These are phyloP conservation scores for Colletotrichum tofieldiae DNA, from an alignment of 2,329 filamentous ascomycete species.

Conservation along the genomic window DNA sequence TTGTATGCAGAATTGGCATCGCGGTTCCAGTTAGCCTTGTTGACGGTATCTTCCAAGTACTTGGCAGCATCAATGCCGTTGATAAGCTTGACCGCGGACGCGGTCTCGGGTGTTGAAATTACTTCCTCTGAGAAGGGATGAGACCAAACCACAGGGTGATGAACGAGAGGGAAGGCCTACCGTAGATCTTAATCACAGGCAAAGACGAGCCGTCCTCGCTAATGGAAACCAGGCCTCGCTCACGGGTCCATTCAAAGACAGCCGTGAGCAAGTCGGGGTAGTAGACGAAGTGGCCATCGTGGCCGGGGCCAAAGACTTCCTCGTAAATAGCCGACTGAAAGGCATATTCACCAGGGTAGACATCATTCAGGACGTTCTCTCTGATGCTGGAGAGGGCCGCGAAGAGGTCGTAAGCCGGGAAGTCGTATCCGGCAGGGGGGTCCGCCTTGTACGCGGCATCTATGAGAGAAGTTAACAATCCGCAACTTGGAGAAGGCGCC, in stretches of 20 bases:
- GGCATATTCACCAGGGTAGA: slow-evolving; percentile 57
- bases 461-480: neutral
- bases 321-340: slow-evolving; percentile 59
- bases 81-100: slow-evolving; percentile 47
- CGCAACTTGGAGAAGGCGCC: neutral
- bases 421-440: slow-evolving; percentile 66
- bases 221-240: slow-evolving; percentile 58
- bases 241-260: slow-evolving; percentile 56
- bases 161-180: neutral
- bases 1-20: slow-evolving; percentile 55
- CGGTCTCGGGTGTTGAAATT: slow-evolving; percentile 48
- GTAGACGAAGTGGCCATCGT: slow-evolving; percentile 60
- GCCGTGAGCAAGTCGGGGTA: slow-evolving; percentile 58
- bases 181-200: slow-evolving; percentile 65
- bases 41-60: slow-evolving; percentile 45
- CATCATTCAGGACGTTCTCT: slow-evolving; percentile 50
- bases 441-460: slow-evolving; percentile 64
- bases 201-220: slow-evolving; percentile 54
- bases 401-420: slow-evolving; percentile 59
- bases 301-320: slow-evolving; percentile 55
- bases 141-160: neutral
- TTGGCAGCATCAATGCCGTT: slow-evolving; percentile 48
- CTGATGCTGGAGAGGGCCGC: slow-evolving; percentile 53
- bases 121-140: slow-evolving; percentile 47
- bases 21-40: slow-evolving; percentile 45